Conservation (phyloP, 768 basidiomycete species). For the Mycena amicta region DNA sequence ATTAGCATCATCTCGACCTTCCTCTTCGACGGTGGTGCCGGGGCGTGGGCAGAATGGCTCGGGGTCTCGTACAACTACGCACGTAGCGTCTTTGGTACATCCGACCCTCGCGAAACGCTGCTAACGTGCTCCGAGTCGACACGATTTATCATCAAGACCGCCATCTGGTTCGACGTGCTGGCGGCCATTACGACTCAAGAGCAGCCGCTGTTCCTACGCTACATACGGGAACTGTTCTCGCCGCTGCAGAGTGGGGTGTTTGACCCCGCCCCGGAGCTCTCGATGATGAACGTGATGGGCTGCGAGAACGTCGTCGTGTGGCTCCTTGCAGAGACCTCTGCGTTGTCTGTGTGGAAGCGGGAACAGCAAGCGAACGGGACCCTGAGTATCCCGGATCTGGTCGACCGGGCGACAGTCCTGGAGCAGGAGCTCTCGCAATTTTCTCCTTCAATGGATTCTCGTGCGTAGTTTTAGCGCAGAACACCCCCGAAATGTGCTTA, state of each 20-base stretch:
- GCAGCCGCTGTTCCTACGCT: conserved; percentile 56
- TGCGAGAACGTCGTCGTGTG: conserved; percentile 80
- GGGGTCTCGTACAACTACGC: conserved; percentile 61
- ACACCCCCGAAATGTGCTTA: too few species aligned
- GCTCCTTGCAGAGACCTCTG: conserved; percentile 75
- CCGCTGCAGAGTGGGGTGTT: conserved; percentile 45
- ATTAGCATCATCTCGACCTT: conserved; percentile 75
- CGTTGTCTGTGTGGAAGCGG: conserved; percentile 69
- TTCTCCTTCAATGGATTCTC: too few species aligned
- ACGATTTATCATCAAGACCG: conserved; percentile 79
- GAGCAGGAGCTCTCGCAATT: conserved; percentile 49
- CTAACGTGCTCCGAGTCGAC: conserved; percentile 48
- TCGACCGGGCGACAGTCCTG: conserved; percentile 53
- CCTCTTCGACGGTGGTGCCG: conserved; percentile 77
- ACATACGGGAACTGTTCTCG: conserved; percentile 60
- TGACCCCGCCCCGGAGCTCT: conserved; percentile 43
- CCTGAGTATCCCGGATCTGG: conserved; percentile 65
- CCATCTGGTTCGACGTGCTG: conserved; percentile 87
- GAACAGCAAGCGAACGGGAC: conserved; percentile 37
- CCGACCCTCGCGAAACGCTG: conserved; percentile 49
- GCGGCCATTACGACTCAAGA: conserved; percentile 71
- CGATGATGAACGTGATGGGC: conserved; percentile 86
- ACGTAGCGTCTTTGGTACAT: conserved; percentile 44
- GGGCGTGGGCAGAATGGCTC: conserved; percentile 71
- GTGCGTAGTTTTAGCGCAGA: too few species aligned